phyloP scores from a whole-genome alignment of 352 stramenopile genomes.

The Phytopythium aichiense region DNA sequence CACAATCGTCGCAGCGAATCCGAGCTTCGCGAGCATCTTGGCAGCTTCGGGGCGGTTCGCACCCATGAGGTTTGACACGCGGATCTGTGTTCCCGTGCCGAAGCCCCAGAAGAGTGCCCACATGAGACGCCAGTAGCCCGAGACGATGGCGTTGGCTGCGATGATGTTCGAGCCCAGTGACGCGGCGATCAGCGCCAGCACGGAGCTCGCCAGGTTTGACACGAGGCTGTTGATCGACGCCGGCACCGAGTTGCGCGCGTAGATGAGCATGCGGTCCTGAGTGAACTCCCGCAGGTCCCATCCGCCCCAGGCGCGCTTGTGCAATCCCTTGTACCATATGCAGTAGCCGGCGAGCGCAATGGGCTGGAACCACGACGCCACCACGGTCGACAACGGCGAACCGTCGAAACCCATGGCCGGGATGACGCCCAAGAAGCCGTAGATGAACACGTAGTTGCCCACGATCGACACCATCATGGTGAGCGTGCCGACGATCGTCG shows the following conservation, averaged over 20 bases:
- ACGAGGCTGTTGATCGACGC: constrained; percentile 65
- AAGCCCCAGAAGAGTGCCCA: constrained; percentile 68
- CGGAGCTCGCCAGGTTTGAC: constrained; percentile 68
- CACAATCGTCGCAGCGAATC: constrained; percentile 51
- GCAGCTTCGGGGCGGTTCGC: constrained; percentile 43
- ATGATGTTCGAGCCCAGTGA: constrained; percentile 73
- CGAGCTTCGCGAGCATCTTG: constrained; percentile 46
- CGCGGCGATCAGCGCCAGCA: constrained; percentile 62
- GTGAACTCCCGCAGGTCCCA: constrained; percentile 65
- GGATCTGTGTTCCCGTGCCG: constrained; percentile 57
- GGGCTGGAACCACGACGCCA: constrained; percentile 79
- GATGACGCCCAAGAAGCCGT: constrained; percentile 46
- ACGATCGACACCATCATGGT: constrained; percentile 59
- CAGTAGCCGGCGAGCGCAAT: constrained; percentile 72
- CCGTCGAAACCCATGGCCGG: constrained; percentile 68
- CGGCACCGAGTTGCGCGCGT: constrained; percentile 59
- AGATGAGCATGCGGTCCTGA: constrained; percentile 51
- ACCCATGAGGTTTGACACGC: constrained; percentile 54
- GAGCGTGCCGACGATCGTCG: constrained; percentile 60
- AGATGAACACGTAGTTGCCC: constrained; percentile 68
- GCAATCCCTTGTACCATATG: constrained; percentile 69
- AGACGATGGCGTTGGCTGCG: constrained; percentile 64
- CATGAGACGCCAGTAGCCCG: constrained; percentile 40
- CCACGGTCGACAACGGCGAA: constrained; percentile 68
- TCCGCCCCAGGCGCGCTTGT: constrained; percentile 63